Base-by-base conservation (phyloP, 345 rosid genomes). In the Anacardium occidentale region DNA sequence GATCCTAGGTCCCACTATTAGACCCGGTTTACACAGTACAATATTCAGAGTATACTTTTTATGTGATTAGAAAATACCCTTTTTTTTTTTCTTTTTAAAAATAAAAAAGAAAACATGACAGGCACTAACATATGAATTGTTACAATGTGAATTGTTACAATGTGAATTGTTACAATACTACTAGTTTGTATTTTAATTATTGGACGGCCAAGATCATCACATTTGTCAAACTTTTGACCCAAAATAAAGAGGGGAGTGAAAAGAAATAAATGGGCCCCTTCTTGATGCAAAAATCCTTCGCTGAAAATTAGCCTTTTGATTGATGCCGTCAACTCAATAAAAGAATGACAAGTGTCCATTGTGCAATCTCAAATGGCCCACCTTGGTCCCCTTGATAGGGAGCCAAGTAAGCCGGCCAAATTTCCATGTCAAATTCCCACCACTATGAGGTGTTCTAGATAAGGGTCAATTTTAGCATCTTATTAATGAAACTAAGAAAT, bases 391-490 rank as follows among this genome's bases (percentile, higher is more conserved):
- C 71, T 5, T 15, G 29, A 62, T 9, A 15, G 59, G 70, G 59
- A 55, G 67, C 71, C 53, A 24, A 47, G 47, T 26, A 7, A n/a
- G 63, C 70, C 74, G 70, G 70, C 69, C 74, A 64, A 32, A 15
- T 62, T 25, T 60, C 34, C 50, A 20, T 61, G 68, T 51, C 75
- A 44, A 51, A 25, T 70, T 24, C 71, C 42, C 73, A 25, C 12
- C 32, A 42, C 10, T 59, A 12, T 20, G 45, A 40, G 51, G 32
- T 55, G 53, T 70, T 57, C 18, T 14, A 50, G 56, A 65, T 47
- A 57, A 37, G 32, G 18, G 62, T 64, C 66, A 47, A 47, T 67
- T 66, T 45, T 67, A 37, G 61, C 37, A 76, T 24, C 52, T 34
- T 56, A 24, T 61, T 44, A 29, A 51, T 50, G 48, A 61, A 71